A percentile compares a stretch with the other conserved stretches of the same genome.
Conservation (phyloP, 257 asterid genomes). For the Ilex aquifolium region DNA sequence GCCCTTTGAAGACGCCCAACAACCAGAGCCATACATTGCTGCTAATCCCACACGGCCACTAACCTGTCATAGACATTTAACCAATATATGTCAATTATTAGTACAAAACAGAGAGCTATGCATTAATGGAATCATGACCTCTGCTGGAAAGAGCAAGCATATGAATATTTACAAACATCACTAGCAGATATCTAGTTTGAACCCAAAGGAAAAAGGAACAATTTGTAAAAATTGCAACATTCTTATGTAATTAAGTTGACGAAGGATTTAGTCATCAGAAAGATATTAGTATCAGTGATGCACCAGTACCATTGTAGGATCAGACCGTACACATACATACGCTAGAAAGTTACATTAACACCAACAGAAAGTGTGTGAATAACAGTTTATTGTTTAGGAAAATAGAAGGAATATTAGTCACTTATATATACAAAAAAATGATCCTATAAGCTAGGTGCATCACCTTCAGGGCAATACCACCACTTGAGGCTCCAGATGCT, state of each 20-base stretch:
- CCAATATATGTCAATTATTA: too few species aligned
- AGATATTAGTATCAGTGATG: too few species aligned
- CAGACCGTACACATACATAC: not conserved
- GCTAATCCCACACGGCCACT: slow-evolving; percentile 96
- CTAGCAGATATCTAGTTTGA: too few species aligned
- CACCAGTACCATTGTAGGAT: too few species aligned
- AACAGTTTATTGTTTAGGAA: not conserved
- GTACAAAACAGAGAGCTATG: too few species aligned
- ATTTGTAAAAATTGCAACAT: too few species aligned
- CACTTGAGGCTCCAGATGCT: slow-evolving; percentile 96
- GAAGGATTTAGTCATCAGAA: too few species aligned
- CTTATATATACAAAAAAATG: not conserved
- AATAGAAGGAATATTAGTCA: not conserved
- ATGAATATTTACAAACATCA: too few species aligned
- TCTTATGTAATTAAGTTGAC: too few species aligned
- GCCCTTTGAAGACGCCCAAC: slow-evolving; percentile 81
- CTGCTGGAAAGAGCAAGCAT: too few species aligned
- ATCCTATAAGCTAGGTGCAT: slow-evolving; percentile 8
- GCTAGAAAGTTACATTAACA: not conserved
- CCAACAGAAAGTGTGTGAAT: not conserved
- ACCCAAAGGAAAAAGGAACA: too few species aligned
- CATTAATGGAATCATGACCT: too few species aligned
- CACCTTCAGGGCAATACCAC: slow-evolving; percentile 97
- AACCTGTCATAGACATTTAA: slow-evolving; percentile 36
- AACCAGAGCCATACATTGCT: slow-evolving; percentile 88